phyloP scores from a whole-genome alignment of 2,329 filamentous ascomycete genomes.

The Metarhizium guizhouense region DNA sequence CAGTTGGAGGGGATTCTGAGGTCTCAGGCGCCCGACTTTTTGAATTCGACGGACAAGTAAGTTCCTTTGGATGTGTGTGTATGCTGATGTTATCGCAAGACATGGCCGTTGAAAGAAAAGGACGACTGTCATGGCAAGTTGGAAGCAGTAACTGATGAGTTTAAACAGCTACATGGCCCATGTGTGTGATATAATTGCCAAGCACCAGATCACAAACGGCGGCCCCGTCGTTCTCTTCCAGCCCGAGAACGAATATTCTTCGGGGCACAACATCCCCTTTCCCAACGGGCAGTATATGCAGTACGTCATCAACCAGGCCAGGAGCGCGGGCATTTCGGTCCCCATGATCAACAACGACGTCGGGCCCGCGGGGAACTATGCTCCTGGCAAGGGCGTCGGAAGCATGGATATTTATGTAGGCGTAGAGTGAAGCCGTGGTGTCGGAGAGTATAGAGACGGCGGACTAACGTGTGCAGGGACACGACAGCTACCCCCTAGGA shows the following conservation, averaged over 20 bases:
- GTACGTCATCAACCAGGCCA: conserved; percentile 59
- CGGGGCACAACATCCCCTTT: conserved; percentile 40
- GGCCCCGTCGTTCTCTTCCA: conserved; percentile 73
- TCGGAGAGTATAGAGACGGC: neutral
- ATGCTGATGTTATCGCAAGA: neutral
- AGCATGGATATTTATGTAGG: conserved; percentile 48
- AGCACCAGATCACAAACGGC: conserved; percentile 72
- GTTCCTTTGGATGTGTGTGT: conserved; percentile 7
- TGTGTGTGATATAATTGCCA: conserved; percentile 58
- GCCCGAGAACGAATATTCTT: conserved; percentile 73
- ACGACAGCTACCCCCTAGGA: conserved; percentile 33
- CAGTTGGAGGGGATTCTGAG: conserved; percentile 56
- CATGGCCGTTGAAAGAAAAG: neutral
- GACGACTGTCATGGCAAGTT: neutral
- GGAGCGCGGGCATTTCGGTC: conserved; percentile 60
- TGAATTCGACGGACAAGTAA: conserved; percentile 59
- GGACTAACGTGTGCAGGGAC: conserved; percentile 11
- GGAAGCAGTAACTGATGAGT: neutral
- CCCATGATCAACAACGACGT: conserved; percentile 72
- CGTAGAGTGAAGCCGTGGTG: neutral
- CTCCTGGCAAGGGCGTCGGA: conserved; percentile 49
- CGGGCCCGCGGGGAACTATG: conserved; percentile 48
- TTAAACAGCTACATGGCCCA: conserved; percentile 45
- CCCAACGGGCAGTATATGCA: conserved; percentile 62
- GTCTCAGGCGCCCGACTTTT: conserved; percentile 51